phyloP scores from a whole-genome alignment of 805 yeast genomes.

The Kazachstania bromeliacearum region DNA sequence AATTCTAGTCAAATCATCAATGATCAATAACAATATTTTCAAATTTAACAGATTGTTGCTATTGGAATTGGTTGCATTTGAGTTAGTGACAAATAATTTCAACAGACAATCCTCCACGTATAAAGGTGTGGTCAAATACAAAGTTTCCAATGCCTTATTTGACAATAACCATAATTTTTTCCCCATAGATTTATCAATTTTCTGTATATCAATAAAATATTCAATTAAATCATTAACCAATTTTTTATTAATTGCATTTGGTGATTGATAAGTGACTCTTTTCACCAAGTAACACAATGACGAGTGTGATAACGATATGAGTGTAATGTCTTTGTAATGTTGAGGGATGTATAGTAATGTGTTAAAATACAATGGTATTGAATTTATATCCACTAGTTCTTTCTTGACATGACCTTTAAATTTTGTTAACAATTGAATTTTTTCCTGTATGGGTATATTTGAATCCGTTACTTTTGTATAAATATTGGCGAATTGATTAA shows the following conservation, averaged over 20 bases:
- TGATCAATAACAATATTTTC: conserved; percentile 11
- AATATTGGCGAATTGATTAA: conserved; percentile 1
- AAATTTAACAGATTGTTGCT: conserved; percentile 1
- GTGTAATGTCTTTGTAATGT: conserved; percentile 2
- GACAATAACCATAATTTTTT: conserved; percentile 24
- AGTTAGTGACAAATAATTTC: conserved; percentile 2
- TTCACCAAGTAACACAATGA: conserved; percentile 38
- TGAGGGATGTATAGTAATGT: conserved; percentile 13
- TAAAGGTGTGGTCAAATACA: conserved; percentile 21
- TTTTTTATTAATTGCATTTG: conserved; percentile 12
- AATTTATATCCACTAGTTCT: conserved; percentile 21
- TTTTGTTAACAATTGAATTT: conserved; percentile 14
- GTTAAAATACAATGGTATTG: conserved; percentile 19
- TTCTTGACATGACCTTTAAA: conserved; percentile 31
- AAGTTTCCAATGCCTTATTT: conserved; percentile 25
- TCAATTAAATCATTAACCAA: conserved; percentile 10
- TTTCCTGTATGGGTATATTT: conserved; percentile 9
- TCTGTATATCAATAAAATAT: conserved; percentile 7
- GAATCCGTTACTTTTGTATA: neutral
- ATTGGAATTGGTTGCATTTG: neutral
- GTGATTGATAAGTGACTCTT: conserved; percentile 34
- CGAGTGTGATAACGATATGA: conserved; percentile 30
- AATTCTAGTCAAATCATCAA: conserved; percentile 22
- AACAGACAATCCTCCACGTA: conserved; percentile 8
- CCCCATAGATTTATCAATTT: conserved; percentile 1